A percentile compares a stretch with the other conserved stretches of the same genome.
Evolutionary conservation across 768 basidiomycete genomes (phyloP).

Genomic region (Tulasnella sp.): DNA sequence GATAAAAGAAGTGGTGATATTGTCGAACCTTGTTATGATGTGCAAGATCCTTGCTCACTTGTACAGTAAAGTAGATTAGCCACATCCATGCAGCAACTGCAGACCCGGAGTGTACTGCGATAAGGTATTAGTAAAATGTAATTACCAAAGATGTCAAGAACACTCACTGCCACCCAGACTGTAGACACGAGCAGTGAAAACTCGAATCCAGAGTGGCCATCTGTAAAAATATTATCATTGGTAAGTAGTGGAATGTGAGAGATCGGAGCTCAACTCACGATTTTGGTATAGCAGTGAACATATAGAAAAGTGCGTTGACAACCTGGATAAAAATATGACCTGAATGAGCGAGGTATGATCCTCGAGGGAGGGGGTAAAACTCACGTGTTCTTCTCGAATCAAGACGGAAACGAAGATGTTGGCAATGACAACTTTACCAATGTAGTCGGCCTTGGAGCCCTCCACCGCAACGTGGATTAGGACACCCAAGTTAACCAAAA

Average conservation of each 20-base stretch:
- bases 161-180: slow-evolving; percentile 13
- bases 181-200: slow-evolving; percentile 4
- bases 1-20: too few species aligned
- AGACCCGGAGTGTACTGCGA: slow-evolving; percentile 16
- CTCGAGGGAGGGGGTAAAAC: not conserved
- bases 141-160: not conserved
- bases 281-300: slow-evolving; percentile 6
- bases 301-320: slow-evolving; percentile 9
- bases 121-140: not conserved
- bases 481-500: slow-evolving; percentile 37
- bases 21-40: not conserved
- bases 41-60: slow-evolving; percentile 9
- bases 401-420: slow-evolving; percentile 10
- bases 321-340: not conserved
- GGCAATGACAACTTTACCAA: slow-evolving; percentile 15
- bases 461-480: slow-evolving; percentile 27
- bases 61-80: slow-evolving; percentile 17
- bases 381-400: slow-evolving; percentile 16
- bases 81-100: slow-evolving; percentile 16
- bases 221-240: too few species aligned
- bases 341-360: not conserved
- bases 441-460: slow-evolving; percentile 2
- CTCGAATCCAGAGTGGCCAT: slow-evolving; percentile 8
- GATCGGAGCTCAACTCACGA: too few species aligned
- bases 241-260: too few species aligned